Base-by-base conservation (phyloP, 2,329 filamentous ascomycete species). In the Cercospora zeina region DNA sequence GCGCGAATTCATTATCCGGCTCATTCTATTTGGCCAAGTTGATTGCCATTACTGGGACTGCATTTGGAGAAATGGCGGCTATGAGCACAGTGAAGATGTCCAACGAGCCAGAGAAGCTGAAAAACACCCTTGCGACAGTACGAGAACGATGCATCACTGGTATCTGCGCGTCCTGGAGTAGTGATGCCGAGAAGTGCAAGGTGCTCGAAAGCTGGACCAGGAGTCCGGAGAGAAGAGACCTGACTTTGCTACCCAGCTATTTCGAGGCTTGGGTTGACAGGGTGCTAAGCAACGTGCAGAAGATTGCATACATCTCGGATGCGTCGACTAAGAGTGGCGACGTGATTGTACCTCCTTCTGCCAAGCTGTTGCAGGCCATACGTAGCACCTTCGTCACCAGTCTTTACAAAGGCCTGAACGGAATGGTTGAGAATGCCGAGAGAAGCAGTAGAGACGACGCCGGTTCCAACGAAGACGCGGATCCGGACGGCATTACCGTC, bases 341-440 rank as follows among this genome's bases (percentile, higher is more conserved):
- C 71, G 92, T 99, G 66, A 87, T 97, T 61, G 84, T 89, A 24
- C 89, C 93, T 16, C 96, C 95, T 4, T 88, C 91, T 36, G 83
- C 88, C 7, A 99, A 97, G 75, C 80, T 97, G 47, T 80, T 97
- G 47, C 90, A 96, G 74, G 91, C 93, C 85, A 91, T 97, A 14
- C 86, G 93, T 67, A 89, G 87, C 67, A 91, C 96, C 72, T 99
- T 99, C 72, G 92, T 96, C 14, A 92, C 89, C 6, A 96, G 93
- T 62, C 79, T 99, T 47, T 97, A 97, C 77, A 96, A 96, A 75
- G 91, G 91, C 6, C 79, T 99, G 37, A 96, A 91, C 70, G 95
- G 93, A 21, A 93, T 99, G 87, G 92, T 99, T 1, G 95, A 97
- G 77, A 97, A 96, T 75, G 93, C 95, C 2, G 92, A 97, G 77